Base-by-base conservation (phyloP, 2,329 filamentous ascomycete species). In the Neonectria coccinea region DNA sequence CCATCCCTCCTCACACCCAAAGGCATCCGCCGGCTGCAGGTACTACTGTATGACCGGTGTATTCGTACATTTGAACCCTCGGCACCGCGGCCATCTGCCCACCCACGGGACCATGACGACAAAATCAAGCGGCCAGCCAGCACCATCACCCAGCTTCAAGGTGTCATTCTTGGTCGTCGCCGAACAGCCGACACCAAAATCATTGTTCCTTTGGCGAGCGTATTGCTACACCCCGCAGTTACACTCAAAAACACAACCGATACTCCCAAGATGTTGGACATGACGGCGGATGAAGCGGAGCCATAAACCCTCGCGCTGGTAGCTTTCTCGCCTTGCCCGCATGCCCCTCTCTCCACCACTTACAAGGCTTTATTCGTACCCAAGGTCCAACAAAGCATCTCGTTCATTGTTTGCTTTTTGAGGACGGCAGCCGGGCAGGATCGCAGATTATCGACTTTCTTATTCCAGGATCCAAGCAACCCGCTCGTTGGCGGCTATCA, bases 361-460 rank as follows among this genome's bases (percentile, higher is more conserved):
- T 18, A 44, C 25, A n/a, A 36, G 48, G 16, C 29, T 25, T 25
- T 25, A 25, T 25, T 25, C 22, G 55, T 10, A 42, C 41, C 42
- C 27, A 57, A 42, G 36, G 29, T 45, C 36, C 25, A 58, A 6
- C 48, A 53, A 48, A 52, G 36, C 44, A 27, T 44, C 29, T 50
- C 48, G 27, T 47, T 22, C 36, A 20, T 55, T 53, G 41, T 5
- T 63, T 58, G 55, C 50, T 55, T 59, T 56, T 63, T 52, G n/a
- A 36, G 41, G 27, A 50, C 44, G 36, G 36, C 36, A n/a, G 27
- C 27, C 45, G 36, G 22, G n/a, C n/a, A 36, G 10, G 16, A 33
- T 41, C 20, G 25, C 31, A 20, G 16, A 45, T 47, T 31, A 41
- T 48, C 22, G 39, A 41, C 12, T 33, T 29, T 51, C 48, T 33